phyloP scores from a whole-genome alignment of 140 eudicot genomes.

The Flaveria floridana region DNA sequence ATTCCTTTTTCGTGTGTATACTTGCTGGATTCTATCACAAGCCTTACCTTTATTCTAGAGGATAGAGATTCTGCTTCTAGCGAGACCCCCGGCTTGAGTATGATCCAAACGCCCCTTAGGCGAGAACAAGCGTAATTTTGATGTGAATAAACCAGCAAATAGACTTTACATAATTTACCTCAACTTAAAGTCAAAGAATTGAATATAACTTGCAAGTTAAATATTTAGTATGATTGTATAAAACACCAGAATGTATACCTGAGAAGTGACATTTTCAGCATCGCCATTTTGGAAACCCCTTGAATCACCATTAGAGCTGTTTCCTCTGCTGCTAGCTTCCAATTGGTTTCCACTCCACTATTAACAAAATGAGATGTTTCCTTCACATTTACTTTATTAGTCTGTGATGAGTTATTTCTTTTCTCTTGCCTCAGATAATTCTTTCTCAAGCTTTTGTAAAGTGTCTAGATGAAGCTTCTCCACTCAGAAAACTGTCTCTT shows the following conservation, averaged over 20 bases:
- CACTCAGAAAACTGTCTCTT: conserved; percentile 64
- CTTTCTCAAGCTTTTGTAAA: conserved; percentile 74
- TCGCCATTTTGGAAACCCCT: conserved; percentile 49
- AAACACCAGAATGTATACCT: conserved; percentile 35
- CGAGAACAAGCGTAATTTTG: not conserved
- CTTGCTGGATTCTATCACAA: no score
- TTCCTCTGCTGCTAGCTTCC: conserved; percentile 48
- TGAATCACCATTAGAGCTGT: conserved; percentile 39
- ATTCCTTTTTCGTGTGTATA: no score
- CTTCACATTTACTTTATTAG: conserved; percentile 38
- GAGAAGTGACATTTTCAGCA: conserved; percentile 46
- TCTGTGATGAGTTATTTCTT: conserved; percentile 28
- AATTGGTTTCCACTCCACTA: conserved; percentile 43
- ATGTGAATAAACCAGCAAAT: not conserved
- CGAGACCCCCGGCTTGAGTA: no score
- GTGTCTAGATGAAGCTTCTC: conserved; percentile 68
- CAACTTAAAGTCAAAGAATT: not conserved
- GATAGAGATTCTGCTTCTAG: no score
- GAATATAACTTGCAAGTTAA: not conserved
- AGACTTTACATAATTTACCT: not conserved
- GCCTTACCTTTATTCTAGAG: no score
- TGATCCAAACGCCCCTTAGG: no score
- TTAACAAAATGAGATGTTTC: conserved; percentile 54
- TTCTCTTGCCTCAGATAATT: conserved; percentile 72
- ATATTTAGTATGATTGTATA: not conserved